phyloP scores from a whole-genome alignment of 148 eudicot species.

The Rhododendron molle region DNA sequence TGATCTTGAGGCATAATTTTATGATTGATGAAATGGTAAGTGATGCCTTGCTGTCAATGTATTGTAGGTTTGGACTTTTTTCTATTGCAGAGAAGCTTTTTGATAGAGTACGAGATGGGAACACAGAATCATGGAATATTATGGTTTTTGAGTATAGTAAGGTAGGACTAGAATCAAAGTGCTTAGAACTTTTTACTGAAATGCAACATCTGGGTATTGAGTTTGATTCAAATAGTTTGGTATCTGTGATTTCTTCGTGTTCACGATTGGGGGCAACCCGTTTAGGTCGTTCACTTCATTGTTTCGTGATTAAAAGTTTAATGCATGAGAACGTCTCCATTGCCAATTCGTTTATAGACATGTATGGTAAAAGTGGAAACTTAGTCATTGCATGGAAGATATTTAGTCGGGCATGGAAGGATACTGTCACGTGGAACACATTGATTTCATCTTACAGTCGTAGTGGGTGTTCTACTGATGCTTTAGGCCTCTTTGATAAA shows the following conservation, averaged over 20 bases:
- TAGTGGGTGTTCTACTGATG: slow-evolving; percentile 33
- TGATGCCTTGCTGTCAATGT: slow-evolving; percentile 61
- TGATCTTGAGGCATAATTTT: slow-evolving; percentile 45
- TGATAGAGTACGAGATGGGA: slow-evolving; percentile 24
- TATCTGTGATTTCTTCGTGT: slow-evolving; percentile 55
- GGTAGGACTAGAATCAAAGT: slow-evolving; percentile 32
- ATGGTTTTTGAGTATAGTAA: slow-evolving; percentile 53
- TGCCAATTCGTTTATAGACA: slow-evolving; percentile 57
- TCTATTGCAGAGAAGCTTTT: slow-evolving; percentile 41
- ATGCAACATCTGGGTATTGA: slow-evolving; percentile 41
- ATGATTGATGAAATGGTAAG: slow-evolving; percentile 30
- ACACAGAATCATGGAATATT: slow-evolving; percentile 51
- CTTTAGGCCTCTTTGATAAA: slow-evolving; percentile 39
- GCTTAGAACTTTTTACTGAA: slow-evolving; percentile 43
- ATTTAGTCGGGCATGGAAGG: slow-evolving; percentile 36
- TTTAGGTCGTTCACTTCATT: slow-evolving; percentile 59
- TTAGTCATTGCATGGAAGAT: slow-evolving; percentile 37
- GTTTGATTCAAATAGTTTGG: slow-evolving; percentile 33
- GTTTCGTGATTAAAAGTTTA: slow-evolving; percentile 36
- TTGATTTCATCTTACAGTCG: slow-evolving; percentile 47
- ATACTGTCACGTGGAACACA: slow-evolving; percentile 59
- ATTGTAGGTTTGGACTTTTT: slow-evolving; percentile 50
- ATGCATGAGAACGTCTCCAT: slow-evolving; percentile 35
- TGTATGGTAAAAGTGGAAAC: slow-evolving; percentile 56
- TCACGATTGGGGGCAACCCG: slow-evolving; percentile 30